phyloP scores from a whole-genome alignment of 352 stramenopile species.

The Pythium rhizo-oryzae region DNA sequence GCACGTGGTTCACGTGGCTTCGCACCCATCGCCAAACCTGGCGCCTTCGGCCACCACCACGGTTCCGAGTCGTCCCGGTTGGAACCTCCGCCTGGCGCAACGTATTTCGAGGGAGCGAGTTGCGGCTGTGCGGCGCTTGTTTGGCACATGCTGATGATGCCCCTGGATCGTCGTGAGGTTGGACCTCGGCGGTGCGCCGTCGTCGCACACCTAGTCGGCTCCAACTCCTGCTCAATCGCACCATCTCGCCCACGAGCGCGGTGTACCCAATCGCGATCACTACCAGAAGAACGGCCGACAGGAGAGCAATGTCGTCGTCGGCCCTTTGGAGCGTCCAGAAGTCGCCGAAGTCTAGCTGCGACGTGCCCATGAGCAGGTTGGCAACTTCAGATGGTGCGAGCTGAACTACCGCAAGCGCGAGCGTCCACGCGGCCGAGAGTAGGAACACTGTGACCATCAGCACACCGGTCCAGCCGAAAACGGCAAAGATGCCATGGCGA shows the following conservation, averaged over 20 bases:
- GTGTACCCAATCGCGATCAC: constrained; percentile 41
- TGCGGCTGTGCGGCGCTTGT: no score
- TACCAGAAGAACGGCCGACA: constrained; percentile 29
- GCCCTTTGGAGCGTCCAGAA: constrained; percentile 48
- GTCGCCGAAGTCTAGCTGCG: constrained; percentile 44
- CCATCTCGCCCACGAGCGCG: constrained; percentile 36
- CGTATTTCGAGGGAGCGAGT: no score
- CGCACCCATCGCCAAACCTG: not conserved
- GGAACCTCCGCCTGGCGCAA: no score
- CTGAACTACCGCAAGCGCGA: constrained; percentile 45
- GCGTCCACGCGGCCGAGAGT: constrained; percentile 37
- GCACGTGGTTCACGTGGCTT: not conserved
- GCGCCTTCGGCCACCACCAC: not conserved
- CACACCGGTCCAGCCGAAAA: constrained; percentile 42
- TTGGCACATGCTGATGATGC: no score
- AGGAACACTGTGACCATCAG: constrained; percentile 47
- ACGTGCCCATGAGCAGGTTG: constrained; percentile 45
- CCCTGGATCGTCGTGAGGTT: not conserved
- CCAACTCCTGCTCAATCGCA: constrained; percentile 3
- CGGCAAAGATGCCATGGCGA: not conserved
- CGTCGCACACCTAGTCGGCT: no score
- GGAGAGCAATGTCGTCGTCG: constrained; percentile 26
- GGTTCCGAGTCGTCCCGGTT: no score
- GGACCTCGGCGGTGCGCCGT: not conserved
- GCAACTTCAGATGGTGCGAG: constrained; percentile 38